Evolutionary conservation across 371 early-diverging fungal species (phyloP), one percentile per base, ranked within the genome.

Genomic region (Mortierella sp.): DNA sequence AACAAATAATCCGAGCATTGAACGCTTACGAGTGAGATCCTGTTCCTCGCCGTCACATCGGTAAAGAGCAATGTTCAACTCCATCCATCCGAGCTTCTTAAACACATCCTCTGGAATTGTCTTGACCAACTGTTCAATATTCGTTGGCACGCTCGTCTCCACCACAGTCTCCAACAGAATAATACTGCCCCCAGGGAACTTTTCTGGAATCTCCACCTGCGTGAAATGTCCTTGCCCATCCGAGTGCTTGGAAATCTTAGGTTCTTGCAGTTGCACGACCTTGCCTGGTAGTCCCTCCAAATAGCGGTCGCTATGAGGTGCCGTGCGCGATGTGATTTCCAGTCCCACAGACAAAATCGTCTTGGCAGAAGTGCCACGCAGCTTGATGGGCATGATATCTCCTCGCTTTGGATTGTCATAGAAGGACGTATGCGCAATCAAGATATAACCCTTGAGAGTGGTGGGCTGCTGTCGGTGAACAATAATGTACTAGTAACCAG

Each of bases 391-490:
- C 3, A 85, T 82, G 65, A 89, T 86, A 6, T 73, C 70, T 19
- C 60, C 68, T 46, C 70, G 61, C 7, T 75, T 59, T 9, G 72
- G 67, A 37, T 70, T 66, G n/a, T 84, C 87, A 12, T 83, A 81
- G 82, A 95, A 99, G 7, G 96, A 96, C 21, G 92, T 92, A 48
- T 96, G 91, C 0, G 95, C 94, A 62, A 98, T 90, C 70, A 98
- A 75, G 46, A 99, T 83, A 60, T 95, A 97, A 19, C 98, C 98
- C 56, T 94, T 89, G 58, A 96, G 93, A 0, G 94, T 93, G 16
- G 90, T 83, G 2, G 98, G 97, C 76, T 98, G 93, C 57, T 96
- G 89, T 7, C 99, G 91, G 75, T 97, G 97, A 0, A 99, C 91
- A 16, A 94, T 87, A 45, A 98, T 90, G 63, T 91, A 96, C 84